Evolutionary conservation across 495 filamentous ascomycete species (phyloP).

Genomic region (Penicillium nucicola): DNA sequence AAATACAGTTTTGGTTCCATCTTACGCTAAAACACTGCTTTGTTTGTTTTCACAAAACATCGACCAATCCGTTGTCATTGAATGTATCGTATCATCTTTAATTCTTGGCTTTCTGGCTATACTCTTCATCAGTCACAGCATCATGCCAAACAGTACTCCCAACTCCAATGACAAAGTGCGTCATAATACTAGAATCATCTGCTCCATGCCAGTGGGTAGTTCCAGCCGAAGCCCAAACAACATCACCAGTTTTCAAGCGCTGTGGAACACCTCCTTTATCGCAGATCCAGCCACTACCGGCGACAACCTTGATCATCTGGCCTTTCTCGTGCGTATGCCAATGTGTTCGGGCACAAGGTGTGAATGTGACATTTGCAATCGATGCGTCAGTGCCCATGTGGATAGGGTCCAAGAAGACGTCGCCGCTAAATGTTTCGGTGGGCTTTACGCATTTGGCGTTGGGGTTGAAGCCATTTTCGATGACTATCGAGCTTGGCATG

Average conservation of each 20-base stretch:
- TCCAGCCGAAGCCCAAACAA: slow-evolving; percentile 19
- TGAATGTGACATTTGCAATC: slow-evolving; percentile 19
- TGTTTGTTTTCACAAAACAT: no score
- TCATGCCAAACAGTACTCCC: slow-evolving; percentile 14
- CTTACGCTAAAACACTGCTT: no score
- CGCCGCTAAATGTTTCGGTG: slow-evolving; percentile 19
- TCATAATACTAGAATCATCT: slow-evolving; percentile 18
- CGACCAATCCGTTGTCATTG: no score
- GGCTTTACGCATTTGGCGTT: slow-evolving; percentile 8
- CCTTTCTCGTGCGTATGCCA: slow-evolving; percentile 26
- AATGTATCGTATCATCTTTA: neutral
- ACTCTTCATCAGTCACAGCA: slow-evolving; percentile 19
- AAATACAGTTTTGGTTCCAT: no score
- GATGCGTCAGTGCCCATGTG: slow-evolving; percentile 3
- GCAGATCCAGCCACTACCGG: slow-evolving; percentile 23
- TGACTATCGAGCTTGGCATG: slow-evolving; percentile 6
- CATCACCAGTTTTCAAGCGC: slow-evolving; percentile 16
- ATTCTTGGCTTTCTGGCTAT: neutral
- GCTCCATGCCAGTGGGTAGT: slow-evolving; percentile 25
- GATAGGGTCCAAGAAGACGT: slow-evolving; percentile 18
- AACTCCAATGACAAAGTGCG: slow-evolving; percentile 19
- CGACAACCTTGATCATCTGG: slow-evolving; percentile 16
- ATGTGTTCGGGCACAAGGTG: slow-evolving; percentile 20
- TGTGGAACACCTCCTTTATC: slow-evolving; percentile 12
- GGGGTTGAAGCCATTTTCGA: neutral